Base-by-base conservation (phyloP, 768 basidiomycete genomes). In the Agrocybe praecox region DNA sequence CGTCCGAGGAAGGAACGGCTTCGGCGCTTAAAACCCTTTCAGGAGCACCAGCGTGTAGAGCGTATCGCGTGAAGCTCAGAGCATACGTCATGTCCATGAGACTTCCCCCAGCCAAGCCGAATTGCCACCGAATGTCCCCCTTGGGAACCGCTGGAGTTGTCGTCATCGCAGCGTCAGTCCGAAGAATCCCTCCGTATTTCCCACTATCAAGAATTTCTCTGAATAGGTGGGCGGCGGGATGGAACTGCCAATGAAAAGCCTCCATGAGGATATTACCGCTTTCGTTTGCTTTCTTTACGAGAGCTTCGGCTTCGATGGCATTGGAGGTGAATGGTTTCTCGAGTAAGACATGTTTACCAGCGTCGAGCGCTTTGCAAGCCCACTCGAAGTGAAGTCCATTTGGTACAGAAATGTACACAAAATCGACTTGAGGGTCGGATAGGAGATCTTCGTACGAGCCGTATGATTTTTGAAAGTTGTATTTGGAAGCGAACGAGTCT, bases 301-400 rank as follows among this genome's bases (percentile, higher is more conserved):
- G 49, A 14, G 44, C 43, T 18, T 46, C 44, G 11, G 56, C 49
- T 46, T 57, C 56, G 21, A 34, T 34, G 6, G 49, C 45, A 32
- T 51, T 52, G 12, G 49, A 51, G 18, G 56, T 71, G 17, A 79
- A 74, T 0, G 87, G 88, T 63, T 86, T 88, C 62, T 89, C 88
- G 1, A 87, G 69, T 0, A 89, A 71, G 23, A 89, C 87, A 59
- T 87, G 86, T 63, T 90, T 88, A 6, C 87, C 84, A 0, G 84
- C 80, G 17, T 73, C 72, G 42, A 89, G 77, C 3, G 85, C 83
- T 61, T 85, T 88, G 76, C 83, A 82, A 0, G 86, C 83, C 87
- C 86, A 89, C 64, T 88, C 86, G 55, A 78, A 86, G 59, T 89
- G 87, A 26, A 87, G 70, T 4, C 77, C 78, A 55, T 84, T 85